Evolutionary conservation across 805 yeast genomes (phyloP).

Genomic region (Zygosaccharomyces pseudorouxii): DNA sequence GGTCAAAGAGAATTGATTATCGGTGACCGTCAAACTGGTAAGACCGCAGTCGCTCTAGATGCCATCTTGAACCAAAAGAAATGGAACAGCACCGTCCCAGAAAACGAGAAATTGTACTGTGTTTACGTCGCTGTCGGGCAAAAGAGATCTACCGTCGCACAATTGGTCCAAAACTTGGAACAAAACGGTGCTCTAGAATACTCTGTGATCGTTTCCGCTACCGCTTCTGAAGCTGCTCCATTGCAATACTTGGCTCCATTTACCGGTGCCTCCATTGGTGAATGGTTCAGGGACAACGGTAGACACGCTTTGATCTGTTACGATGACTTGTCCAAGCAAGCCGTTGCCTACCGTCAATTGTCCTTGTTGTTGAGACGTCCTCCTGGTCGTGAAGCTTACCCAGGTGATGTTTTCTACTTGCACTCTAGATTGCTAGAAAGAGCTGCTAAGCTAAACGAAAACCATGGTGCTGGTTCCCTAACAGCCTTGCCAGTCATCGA

Average conservation of each 20-base stretch:
- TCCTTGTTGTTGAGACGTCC: constrained; percentile 96
- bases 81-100: constrained; percentile 94
- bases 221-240: constrained; percentile 99
- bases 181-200: constrained; percentile 97
- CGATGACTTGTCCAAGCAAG: constrained; percentile 99
- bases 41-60: constrained; percentile 98
- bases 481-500: constrained; percentile 95
- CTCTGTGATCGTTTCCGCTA: constrained; percentile 97
- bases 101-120: constrained; percentile 97
- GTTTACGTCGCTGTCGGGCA: constrained; percentile 99
- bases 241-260: constrained; percentile 99
- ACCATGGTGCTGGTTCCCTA: constrained; percentile 87
- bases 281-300: constrained; percentile 99
- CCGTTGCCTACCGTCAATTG: constrained; percentile 99
- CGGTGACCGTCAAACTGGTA: constrained; percentile 99
- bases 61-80: constrained; percentile 98
- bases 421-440: constrained; percentile 94
- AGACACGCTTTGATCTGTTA: constrained; percentile 93
- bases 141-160: constrained; percentile 99
- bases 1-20: constrained; percentile 99
- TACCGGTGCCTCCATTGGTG: constrained; percentile 99
- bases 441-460: constrained; percentile 94
- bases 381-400: constrained; percentile 95
- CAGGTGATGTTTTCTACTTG: constrained; percentile 94
- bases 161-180: constrained; percentile 98